These are phyloP conservation scores for Chalaropsis ovoidea DNA, from an alignment of 2,329 filamentous ascomycete species.

Conservation along the genomic window DNA sequence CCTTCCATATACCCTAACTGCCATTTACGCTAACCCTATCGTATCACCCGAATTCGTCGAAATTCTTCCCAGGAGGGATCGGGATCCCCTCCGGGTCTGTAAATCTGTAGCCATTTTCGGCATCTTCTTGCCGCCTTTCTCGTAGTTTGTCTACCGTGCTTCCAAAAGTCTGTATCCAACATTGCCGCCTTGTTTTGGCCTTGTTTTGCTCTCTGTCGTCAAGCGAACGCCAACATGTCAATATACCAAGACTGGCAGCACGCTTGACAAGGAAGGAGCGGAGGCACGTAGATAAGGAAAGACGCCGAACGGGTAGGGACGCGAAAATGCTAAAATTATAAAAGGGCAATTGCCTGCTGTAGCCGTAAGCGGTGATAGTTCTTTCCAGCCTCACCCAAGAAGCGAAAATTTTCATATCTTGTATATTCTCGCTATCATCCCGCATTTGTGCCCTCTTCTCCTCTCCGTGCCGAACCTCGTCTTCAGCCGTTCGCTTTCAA, in stretches of 20 bases:
- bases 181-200: not conserved
- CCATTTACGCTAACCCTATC: not conserved
- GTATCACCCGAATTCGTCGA: not conserved
- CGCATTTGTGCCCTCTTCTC: too few species aligned
- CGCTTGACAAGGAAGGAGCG: not conserved
- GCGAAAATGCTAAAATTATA: not conserved
- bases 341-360: too few species aligned
- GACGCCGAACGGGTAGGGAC: not conserved
- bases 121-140: not conserved
- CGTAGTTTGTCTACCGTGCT: not conserved
- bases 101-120: conserved; percentile 9
- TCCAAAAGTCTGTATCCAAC: conserved; percentile 18
- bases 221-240: not conserved
- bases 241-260: not conserved
- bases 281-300: not conserved
- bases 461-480: too few species aligned
- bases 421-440: not conserved
- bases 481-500: not conserved
- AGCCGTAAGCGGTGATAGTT: not conserved
- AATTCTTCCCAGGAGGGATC: not conserved
- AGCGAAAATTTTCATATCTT: not conserved
- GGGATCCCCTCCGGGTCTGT: not conserved
- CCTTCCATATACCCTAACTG: too few species aligned
- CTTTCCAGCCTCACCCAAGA: not conserved
- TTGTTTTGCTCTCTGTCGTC: not conserved